phyloP scores from a whole-genome alignment of 1,139 yeast species.

The Lodderomyces margitis region DNA sequence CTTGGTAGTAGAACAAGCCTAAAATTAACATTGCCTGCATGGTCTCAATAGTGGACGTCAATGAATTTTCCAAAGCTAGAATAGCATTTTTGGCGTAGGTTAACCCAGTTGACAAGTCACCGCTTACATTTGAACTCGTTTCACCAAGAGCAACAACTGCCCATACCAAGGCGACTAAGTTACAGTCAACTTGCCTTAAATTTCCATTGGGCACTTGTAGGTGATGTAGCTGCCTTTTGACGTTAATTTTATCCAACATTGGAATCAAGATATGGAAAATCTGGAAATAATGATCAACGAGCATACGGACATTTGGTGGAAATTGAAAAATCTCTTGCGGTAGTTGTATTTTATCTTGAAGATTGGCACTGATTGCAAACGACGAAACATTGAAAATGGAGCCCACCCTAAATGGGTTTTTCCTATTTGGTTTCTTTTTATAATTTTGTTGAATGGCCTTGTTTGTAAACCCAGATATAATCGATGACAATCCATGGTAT shows the following conservation, averaged over 20 bases:
- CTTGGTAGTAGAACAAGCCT: conserved; percentile 22
- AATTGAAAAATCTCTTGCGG: conserved; percentile 21
- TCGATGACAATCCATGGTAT: conserved; percentile 23
- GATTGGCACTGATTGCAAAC: conserved; percentile 19
- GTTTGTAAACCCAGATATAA: conserved; percentile 23
- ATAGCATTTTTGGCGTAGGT: conserved; percentile 22
- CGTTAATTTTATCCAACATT: conserved; percentile 20
- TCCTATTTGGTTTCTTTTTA: conserved; percentile 9
- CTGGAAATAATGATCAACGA: conserved; percentile 20
- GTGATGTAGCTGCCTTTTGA: conserved; percentile 18
- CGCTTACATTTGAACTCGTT: conserved; percentile 11
- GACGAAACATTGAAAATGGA: conserved; percentile 24
- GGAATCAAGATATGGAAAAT: conserved; percentile 23
- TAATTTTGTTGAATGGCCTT: conserved; percentile 16
- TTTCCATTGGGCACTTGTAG: conserved; percentile 9
- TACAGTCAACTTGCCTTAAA: conserved; percentile 18
- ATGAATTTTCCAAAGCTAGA: conserved; percentile 23
- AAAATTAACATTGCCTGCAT: conserved; percentile 24
- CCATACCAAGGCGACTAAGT: conserved; percentile 23
- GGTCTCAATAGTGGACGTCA: conserved; percentile 24
- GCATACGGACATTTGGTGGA: conserved; percentile 17
- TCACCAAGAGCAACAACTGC: conserved; percentile 22
- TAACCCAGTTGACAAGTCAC: conserved; percentile 10
- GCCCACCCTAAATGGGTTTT: conserved; percentile 24
- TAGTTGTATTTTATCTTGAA: conserved; percentile 13